A percentile compares a stretch with the other conserved stretches of the same genome.
Conservation (phyloP, 176 grass and related monocot species). For the Oryza brachyantha region DNA sequence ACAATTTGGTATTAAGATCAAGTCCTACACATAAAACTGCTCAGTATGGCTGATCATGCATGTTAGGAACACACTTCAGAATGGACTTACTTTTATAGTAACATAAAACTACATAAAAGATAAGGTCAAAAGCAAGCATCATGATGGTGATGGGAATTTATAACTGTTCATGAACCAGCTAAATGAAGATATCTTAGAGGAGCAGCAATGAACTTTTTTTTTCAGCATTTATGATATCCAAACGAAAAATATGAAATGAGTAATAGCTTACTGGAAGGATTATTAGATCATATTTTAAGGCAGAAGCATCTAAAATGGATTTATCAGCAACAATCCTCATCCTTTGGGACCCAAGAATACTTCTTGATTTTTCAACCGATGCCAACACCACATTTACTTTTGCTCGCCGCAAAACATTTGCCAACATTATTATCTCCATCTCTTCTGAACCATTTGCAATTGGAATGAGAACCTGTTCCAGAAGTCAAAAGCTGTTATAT, state of each 20-base stretch:
- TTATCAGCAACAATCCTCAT: conserved; percentile 74
- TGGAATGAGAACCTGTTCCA: conserved; percentile 84
- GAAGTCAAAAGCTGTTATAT: conserved; percentile 20
- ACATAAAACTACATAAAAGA: neutral
- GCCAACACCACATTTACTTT: conserved; percentile 84
- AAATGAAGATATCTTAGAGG: conserved; percentile 15
- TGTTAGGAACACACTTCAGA: conserved; percentile 8
- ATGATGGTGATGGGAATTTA: neutral
- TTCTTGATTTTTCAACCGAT: conserved; percentile 61
- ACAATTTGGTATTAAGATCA: neutral
- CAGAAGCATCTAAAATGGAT: conserved; percentile 59
- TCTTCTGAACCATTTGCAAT: conserved; percentile 94
- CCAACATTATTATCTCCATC: conserved; percentile 76
- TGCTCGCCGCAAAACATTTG: conserved; percentile 80
- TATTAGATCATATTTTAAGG: conserved; percentile 81
- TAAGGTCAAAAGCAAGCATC: neutral
- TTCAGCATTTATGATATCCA: no score
- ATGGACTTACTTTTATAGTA: conserved; percentile 12
- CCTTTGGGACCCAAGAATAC: conserved; percentile 67
- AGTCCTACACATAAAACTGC: neutral
- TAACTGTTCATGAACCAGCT: conserved; percentile 1
- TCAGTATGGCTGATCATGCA: neutral
- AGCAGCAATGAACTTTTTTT: neutral
- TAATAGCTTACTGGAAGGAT: conserved; percentile 76
- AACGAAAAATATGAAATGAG: no score